Percentiles rank a stretch among this genome's conserved stretches.
phyloP scores from a whole-genome alignment of 2,329 filamentous ascomycete species.

The Eutypa lata region DNA sequence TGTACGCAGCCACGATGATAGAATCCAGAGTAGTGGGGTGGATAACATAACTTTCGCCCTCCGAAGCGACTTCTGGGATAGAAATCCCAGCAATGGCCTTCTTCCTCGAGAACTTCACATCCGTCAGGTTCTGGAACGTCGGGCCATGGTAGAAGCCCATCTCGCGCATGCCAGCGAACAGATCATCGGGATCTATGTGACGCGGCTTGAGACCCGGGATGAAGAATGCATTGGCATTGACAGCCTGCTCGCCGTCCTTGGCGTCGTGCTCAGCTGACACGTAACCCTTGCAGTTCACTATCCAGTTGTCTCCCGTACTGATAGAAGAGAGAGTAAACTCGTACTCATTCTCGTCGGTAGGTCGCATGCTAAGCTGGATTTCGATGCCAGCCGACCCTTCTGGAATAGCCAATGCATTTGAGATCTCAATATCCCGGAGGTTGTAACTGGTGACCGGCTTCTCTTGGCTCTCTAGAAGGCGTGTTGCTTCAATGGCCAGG shows the following conservation, averaged over 20 bases:
- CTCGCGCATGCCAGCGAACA: not conserved
- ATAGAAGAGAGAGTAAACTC: too few species aligned
- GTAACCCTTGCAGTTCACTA: too few species aligned
- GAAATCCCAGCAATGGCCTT: too few species aligned
- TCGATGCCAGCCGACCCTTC: conserved; percentile 21
- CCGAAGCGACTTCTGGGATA: too few species aligned
- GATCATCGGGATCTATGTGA: too few species aligned
- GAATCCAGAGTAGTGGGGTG: conserved; percentile 13
- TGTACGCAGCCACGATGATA: not conserved
- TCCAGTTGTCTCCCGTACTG: too few species aligned
- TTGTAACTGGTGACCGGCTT: conserved; percentile 12
- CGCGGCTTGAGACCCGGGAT: too few species aligned
- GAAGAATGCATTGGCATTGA: too few species aligned
- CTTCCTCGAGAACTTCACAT: too few species aligned
- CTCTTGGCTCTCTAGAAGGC: not conserved
- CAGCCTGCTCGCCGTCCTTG: too few species aligned
- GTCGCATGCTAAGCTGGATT: conserved; percentile 15
- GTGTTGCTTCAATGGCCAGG: conserved; percentile 10
- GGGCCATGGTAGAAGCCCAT: conserved; percentile 4
- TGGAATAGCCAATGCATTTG: conserved; percentile 9
- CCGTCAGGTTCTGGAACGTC: conserved; percentile 1
- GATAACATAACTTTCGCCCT: too few species aligned
- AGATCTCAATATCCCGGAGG: conserved; percentile 14
- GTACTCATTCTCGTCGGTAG: conserved; percentile 14
- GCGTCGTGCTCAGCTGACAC: too few species aligned